Conservation (phyloP, 441 rosid species). For the Populus hybrid region DNA sequence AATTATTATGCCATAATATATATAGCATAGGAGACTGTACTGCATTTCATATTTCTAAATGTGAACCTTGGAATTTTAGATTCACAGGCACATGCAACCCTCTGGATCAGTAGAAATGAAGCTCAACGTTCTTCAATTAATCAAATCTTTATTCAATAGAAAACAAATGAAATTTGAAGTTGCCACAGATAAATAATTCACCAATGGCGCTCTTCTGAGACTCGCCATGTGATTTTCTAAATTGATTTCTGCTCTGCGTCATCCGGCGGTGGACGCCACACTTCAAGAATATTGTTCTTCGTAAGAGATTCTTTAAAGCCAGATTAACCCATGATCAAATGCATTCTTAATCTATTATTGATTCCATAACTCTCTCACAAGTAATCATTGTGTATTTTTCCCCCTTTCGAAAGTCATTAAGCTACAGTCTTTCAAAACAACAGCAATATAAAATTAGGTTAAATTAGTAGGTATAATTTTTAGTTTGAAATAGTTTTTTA, state of each 20-base stretch:
- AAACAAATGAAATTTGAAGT: not conserved
- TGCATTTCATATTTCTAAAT: not conserved
- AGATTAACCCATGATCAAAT: constrained; percentile 5
- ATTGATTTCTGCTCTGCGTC: constrained; percentile 17
- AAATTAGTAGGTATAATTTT: too few species aligned
- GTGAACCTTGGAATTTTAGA: constrained; percentile 12
- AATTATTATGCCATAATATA: not conserved
- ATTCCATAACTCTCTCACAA: not conserved
- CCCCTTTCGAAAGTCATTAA: too few species aligned
- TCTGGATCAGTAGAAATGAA: constrained; percentile 14
- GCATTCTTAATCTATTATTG: not conserved
- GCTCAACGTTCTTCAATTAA: not conserved
- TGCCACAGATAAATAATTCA: constrained; percentile 6
- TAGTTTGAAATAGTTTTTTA: too few species aligned
- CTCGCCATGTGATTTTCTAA: constrained; percentile 22
- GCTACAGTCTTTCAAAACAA: not conserved
- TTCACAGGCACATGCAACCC: constrained; percentile 31
- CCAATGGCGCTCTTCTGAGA: constrained; percentile 10
- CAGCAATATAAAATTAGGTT: too few species aligned
- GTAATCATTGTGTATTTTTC: too few species aligned
- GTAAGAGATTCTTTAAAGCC: constrained; percentile 8
- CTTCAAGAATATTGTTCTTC: constrained; percentile 21
- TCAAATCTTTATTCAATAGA: not conserved
- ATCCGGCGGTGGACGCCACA: constrained; percentile 15
- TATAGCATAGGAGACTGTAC: constrained; percentile 8